Base-by-base conservation (phyloP, 345 rosid genomes). In the Turritis glabra region DNA sequence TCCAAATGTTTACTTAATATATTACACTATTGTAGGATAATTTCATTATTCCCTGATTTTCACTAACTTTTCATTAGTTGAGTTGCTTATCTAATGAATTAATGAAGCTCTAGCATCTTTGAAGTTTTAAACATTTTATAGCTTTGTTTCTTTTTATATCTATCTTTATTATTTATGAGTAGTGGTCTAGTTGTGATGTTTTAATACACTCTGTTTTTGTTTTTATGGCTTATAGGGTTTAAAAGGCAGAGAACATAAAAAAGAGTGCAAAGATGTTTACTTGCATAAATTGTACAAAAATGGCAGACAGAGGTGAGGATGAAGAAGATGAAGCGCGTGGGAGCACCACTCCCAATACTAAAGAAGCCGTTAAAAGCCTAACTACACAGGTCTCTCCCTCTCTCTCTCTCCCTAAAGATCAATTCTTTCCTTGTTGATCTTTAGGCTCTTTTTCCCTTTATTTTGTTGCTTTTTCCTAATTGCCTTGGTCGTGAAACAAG, bases 331-430 rank as follows among this genome's bases (percentile, higher is more conserved):
- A 21, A 66, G 86, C 90, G 83, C 96, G 97, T 82, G 90, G 87
- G 29, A 83, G 83, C 84, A 81, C 86, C 32, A 89, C 99, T 58
- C 96, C 98, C 21, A 89, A 78, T 66, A 84, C 94, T 7, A 96
- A 88, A 82, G 99, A 96, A 77, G 93, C 98, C 83, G 99, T 92
- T 88, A 96, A 90, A 85, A 90, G 94, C 98, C 93, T 96, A 59
- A 96, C 99, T 63, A 68, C 97, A 38, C 99, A 96, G 98, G 99
- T 96, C 53, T 57, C 69, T 44, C 25, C 47, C 35, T 58, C 50
- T 40, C 77, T 35, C 30, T 19, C 58, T 51, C 48, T 19, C 50
- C 44, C 46, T 55, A 57, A 60, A 65, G n/a, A 53, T 73, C 40
- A 44, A 15, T 33, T 71, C 15, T 71, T 77, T 46, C 41, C 33